Evolutionary conservation across 1,139 yeast species (phyloP).

Genomic region (Debaryomyces fabryi): DNA sequence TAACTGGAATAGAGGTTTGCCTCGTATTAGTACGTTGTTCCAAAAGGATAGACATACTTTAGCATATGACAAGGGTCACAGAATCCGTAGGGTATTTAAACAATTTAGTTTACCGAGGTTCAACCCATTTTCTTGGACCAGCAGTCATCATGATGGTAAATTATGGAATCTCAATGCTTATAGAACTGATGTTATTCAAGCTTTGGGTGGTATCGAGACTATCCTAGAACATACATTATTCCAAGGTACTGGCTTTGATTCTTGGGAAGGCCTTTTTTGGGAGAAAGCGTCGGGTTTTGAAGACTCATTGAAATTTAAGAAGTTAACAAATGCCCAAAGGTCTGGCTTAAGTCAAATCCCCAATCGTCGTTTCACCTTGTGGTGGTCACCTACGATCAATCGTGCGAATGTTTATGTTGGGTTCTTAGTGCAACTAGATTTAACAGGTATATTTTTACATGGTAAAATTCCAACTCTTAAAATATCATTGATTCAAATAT

Average conservation of each 20-base stretch:
- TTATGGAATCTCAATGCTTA: constrained; percentile 93
- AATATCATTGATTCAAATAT: constrained; percentile 92
- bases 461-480: constrained; percentile 98
- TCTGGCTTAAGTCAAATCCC: constrained; percentile 98
- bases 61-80: constrained; percentile 94
- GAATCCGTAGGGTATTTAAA: constrained; percentile 78
- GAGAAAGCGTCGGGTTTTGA: constrained; percentile 97
- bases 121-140: constrained; percentile 98
- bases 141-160: constrained; percentile 90
- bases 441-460: constrained; percentile 95
- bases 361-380: constrained; percentile 91
- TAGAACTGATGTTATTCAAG: constrained; percentile 94
- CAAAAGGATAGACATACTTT: constrained; percentile 94
- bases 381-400: constrained; percentile 99
- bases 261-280: constrained; percentile 99
- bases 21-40: constrained; percentile 91
- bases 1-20: constrained; percentile 96
- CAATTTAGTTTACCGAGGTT: constrained; percentile 70
- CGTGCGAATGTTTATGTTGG: constrained; percentile 98
- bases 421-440: constrained; percentile 90
- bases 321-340: constrained; percentile 95
- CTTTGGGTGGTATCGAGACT: constrained; percentile 96
- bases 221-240: constrained; percentile 93
- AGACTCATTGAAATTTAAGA: constrained; percentile 91
- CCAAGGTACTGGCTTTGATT: constrained; percentile 95